These are phyloP conservation scores for Populus ilicifolia DNA, from an alignment of 345 rosid genomes.

Conservation along the genomic window DNA sequence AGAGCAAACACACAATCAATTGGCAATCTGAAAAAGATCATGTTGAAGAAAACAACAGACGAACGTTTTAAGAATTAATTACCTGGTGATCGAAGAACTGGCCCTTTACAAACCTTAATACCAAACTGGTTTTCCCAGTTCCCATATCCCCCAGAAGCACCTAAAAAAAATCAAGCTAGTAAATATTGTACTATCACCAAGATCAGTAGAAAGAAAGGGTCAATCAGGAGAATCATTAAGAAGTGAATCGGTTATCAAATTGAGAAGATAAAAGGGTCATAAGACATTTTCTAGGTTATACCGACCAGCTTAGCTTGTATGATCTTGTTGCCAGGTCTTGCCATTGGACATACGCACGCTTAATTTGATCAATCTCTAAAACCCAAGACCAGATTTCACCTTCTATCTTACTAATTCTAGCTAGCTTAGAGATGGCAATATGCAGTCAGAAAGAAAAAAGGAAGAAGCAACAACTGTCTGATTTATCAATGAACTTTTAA, in stretches of 20 bases:
- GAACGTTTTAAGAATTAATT: background rate
- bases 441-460: background rate
- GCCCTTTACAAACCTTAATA: slow-evolving; percentile 59
- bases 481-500: background rate
- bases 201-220: too few species aligned
- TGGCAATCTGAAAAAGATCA: background rate
- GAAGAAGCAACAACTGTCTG: background rate
- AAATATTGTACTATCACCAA: too few species aligned
- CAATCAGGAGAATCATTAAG: background rate
- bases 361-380: background rate
- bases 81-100: slow-evolving; percentile 62
- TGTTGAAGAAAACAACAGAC: background rate
- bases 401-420: too few species aligned
- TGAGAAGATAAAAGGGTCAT: slow-evolving; percentile 7
- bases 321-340: slow-evolving; percentile 42
- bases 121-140: slow-evolving; percentile 70
- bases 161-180: slow-evolving; percentile 19
- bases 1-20: background rate
- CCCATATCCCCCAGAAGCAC: slow-evolving; percentile 70
- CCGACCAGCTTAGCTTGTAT: slow-evolving; percentile 54
- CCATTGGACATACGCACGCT: slow-evolving; percentile 25
- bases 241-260: background rate
- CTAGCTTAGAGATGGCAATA: background rate
- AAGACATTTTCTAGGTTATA: slow-evolving; percentile 52
- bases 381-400: too few species aligned